A percentile compares a stretch with the other conserved stretches of the same genome.
These are phyloP conservation scores for Malus sylvestris DNA, from an alignment of 306 rosid genomes.

Conservation along the genomic window DNA sequence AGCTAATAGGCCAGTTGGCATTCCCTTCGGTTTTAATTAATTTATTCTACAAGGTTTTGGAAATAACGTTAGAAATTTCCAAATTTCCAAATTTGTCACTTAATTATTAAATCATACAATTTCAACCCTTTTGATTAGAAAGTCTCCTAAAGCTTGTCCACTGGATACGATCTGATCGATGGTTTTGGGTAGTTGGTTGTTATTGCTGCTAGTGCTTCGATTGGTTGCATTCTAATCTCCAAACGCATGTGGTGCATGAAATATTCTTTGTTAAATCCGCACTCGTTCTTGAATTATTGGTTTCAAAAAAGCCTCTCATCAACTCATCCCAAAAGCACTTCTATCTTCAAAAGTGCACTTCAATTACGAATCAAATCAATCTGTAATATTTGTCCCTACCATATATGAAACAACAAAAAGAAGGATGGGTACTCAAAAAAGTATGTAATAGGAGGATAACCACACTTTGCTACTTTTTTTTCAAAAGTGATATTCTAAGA, in stretches of 20 bases:
- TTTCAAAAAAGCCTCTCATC: neutral
- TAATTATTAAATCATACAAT: neutral
- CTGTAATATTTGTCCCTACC: neutral
- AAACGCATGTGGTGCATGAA: neutral
- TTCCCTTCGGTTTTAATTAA: accelerated
- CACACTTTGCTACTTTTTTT: neutral
- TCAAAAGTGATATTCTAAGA: neutral
- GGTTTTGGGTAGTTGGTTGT: neutral
- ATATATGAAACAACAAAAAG: neutral
- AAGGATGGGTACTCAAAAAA: neutral
- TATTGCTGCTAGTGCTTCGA: neutral
- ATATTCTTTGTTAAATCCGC: neutral
- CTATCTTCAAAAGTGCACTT: neutral
- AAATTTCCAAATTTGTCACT: neutral
- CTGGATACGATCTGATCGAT: neutral
- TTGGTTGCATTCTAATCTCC: neutral
- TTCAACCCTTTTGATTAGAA: neutral
- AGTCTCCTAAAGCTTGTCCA: neutral
- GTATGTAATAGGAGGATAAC: neutral
- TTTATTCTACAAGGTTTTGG: neutral
- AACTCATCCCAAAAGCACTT: neutral
- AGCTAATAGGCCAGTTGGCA: neutral
- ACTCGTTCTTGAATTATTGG: neutral
- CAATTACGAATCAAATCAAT: neutral
- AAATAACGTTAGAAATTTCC: neutral